Evolutionary conservation across 805 yeast species (phyloP).

Genomic region (Yamadazyma nakazawae): DNA sequence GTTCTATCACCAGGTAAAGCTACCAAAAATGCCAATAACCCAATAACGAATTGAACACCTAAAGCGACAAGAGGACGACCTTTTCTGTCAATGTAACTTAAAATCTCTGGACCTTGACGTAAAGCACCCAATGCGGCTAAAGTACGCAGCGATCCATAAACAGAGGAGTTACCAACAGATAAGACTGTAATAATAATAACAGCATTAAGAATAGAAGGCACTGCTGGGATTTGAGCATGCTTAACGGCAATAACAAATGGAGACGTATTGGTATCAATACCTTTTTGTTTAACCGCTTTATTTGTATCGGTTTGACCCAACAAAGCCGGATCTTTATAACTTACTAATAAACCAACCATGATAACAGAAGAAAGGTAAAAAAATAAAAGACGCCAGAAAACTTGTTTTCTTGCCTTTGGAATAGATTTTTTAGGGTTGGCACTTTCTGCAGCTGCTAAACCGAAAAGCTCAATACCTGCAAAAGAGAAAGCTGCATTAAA

Average conservation of each 20-base stretch:
- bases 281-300: conserved; percentile 14
- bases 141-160: conserved; percentile 33
- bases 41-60: conserved; percentile 23
- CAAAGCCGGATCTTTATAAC: conserved; percentile 21
- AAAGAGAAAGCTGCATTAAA: conserved; percentile 63
- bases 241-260: conserved; percentile 39
- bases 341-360: conserved; percentile 55
- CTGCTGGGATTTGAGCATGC: conserved; percentile 26
- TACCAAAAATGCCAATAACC: conserved; percentile 26
- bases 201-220: conserved; percentile 32
- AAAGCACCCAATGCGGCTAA: conserved; percentile 31
- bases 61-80: conserved; percentile 32
- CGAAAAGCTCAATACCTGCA: conserved; percentile 65
- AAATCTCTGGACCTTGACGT: conserved; percentile 26
- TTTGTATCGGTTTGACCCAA: conserved; percentile 17
- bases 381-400: conserved; percentile 59
- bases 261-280: conserved; percentile 27
- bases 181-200: conserved; percentile 31
- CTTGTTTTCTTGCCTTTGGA: conserved; percentile 64
- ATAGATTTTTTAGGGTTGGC: conserved; percentile 57
- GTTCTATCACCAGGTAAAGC: conserved; percentile 30
- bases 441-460: conserved; percentile 66
- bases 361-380: conserved; percentile 54
- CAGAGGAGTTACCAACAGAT: conserved; percentile 36
- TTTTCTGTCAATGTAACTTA: conserved; percentile 26